phyloP scores from a whole-genome alignment of 805 yeast species.

The Yarrowia hollandica region DNA sequence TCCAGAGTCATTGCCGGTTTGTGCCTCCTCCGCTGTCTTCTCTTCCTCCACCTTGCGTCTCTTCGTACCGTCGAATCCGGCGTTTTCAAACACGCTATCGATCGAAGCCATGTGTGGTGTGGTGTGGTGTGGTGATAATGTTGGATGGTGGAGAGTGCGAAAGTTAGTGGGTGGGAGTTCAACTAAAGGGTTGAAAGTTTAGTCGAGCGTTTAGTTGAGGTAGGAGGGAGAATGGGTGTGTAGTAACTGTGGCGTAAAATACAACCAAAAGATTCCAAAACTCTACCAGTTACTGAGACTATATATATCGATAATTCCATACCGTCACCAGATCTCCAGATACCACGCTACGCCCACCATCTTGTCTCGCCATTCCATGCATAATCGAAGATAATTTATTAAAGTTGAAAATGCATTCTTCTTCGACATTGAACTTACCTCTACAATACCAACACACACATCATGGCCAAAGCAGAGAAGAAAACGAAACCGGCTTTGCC shows the following conservation, averaged over 20 bases:
- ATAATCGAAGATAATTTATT: neutral
- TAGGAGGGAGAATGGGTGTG: no score
- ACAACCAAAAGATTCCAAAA: no score
- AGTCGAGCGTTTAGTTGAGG: no score
- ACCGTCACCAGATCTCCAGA: no score
- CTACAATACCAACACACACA: neutral
- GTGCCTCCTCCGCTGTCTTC: neutral
- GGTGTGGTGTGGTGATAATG: neutral
- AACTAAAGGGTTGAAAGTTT: no score
- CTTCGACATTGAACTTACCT: neutral
- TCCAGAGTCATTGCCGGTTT: neutral
- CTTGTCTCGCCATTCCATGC: no score
- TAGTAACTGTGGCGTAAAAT: no score
- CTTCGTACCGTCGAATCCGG: neutral
- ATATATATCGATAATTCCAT: no score
- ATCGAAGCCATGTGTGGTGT: neutral
- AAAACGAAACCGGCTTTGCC: neutral
- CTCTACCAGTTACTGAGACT: no score
- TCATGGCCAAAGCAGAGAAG: neutral
- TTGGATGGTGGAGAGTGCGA: neutral
- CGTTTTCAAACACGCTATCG: conserved; percentile 16
- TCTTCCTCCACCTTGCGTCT: neutral
- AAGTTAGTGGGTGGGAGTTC: no score
- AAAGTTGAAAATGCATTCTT: no score
- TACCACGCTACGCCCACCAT: no score